Evolutionary conservation across 306 rosid genomes (phyloP).

Genomic region (Rubus parviflorus): DNA sequence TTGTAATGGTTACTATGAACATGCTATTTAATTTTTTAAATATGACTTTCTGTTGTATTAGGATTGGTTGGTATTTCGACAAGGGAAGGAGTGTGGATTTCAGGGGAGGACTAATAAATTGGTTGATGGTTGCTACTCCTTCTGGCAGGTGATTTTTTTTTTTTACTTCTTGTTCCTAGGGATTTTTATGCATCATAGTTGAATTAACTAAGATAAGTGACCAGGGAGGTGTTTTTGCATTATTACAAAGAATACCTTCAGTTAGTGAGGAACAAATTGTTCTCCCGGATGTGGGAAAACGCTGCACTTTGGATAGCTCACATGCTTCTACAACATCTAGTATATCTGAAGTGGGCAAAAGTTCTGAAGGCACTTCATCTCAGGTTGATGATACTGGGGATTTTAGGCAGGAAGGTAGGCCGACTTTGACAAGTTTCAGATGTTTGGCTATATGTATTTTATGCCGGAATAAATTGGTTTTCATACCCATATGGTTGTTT

Average conservation of each 20-base stretch:
- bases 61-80: slow-evolving; percentile 93
- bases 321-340: slow-evolving; percentile 29
- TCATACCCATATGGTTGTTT: neutral
- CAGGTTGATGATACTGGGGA: slow-evolving; percentile 26
- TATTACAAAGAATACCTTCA: slow-evolving; percentile 64
- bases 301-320: slow-evolving; percentile 16
- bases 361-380: slow-evolving; percentile 37
- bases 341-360: slow-evolving; percentile 24
- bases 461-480: slow-evolving; percentile 1
- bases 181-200: slow-evolving; percentile 30
- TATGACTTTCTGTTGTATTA: slow-evolving; percentile 30
- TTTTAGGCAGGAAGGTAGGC: slow-evolving; percentile 37
- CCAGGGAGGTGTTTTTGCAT: slow-evolving; percentile 82
- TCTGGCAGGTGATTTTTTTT: slow-evolving; percentile 77
- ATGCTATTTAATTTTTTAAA: neutral
- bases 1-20: neutral
- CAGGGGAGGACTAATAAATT: slow-evolving; percentile 97
- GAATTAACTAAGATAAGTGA: slow-evolving; percentile 28
- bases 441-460: neutral
- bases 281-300: slow-evolving; percentile 10
- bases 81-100: slow-evolving; percentile 85
- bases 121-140: slow-evolving; percentile 97
- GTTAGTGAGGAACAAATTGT: slow-evolving; percentile 46
- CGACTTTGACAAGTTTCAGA: slow-evolving; percentile 5
- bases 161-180: neutral